A percentile compares a stretch with the other conserved stretches of the same genome.
phyloP scores from a whole-genome alignment of 1,284 basidiomycete species.

The Boletellus deceptivus region DNA sequence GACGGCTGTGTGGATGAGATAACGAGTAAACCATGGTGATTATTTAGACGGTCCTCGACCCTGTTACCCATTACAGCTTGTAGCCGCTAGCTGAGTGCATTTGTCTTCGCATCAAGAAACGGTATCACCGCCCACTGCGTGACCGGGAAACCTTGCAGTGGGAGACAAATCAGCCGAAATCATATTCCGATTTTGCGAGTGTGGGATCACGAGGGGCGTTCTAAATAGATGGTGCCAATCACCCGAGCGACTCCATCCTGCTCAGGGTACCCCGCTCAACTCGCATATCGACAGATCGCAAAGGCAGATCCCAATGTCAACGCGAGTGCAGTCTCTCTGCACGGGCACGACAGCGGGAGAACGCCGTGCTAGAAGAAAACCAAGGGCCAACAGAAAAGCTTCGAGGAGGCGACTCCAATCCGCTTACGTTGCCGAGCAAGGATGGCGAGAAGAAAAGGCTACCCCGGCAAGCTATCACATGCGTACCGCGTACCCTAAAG shows the following conservation, averaged over 20 bases:
- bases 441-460: constrained; percentile 6
- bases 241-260: too few relatives aligned
- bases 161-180: constrained; percentile 12
- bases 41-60: constrained; percentile 23
- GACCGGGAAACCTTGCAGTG: constrained; percentile 4
- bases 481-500: constrained; percentile 12
- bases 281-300: constrained; percentile 8
- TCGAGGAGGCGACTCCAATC: constrained; percentile 1
- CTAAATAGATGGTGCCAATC: constrained; percentile 3
- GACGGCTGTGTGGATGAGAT: constrained; percentile 16
- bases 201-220: constrained; percentile 18
- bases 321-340: not conserved
- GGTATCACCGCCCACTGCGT: constrained; percentile 20
- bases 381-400: constrained; percentile 6
- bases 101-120: constrained; percentile 14
- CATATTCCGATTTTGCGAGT: constrained; percentile 14
- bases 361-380: not conserved
- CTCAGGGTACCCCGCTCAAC: constrained; percentile 2
- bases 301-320: not conserved
- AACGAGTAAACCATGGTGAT: constrained; percentile 14
- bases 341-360: not conserved
- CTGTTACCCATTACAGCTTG: constrained; percentile 28
- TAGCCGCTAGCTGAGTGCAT: constrained; percentile 7
- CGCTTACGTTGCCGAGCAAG: constrained; percentile 12
- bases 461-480: constrained; percentile 1